These are phyloP conservation scores for Malus domestica DNA, from an alignment of 306 rosid genomes.

Conservation along the genomic window ASM211411v1 NC_041799.1:10192001-10192500, in stretches of 20 bases:
- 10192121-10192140: background rate
- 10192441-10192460: constrained; percentile 15
- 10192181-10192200: constrained; percentile 63
- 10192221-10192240: constrained; percentile 52
- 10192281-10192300: background rate
- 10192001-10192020: constrained; percentile 82
- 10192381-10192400: constrained; percentile 85
- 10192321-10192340: constrained; percentile 85
- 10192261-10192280: background rate
- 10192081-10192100: background rate
- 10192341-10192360: constrained; percentile 92
- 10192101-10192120: background rate
- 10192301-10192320: constrained; percentile 36
- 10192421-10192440: constrained; percentile 19
- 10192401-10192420: constrained; percentile 63
- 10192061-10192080: constrained; percentile 43
- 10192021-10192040: constrained; percentile 86
- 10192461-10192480: constrained; percentile 48
- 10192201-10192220: constrained; percentile 83
- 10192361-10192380: constrained; percentile 92
- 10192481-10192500: constrained; percentile 56
- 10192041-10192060: constrained; percentile 92
- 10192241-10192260: background rate
- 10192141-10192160: constrained; percentile 6
- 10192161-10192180: constrained; percentile 97